phyloP scores from a whole-genome alignment of 805 yeast genomes.

The Wickerhamomyces silvicola region DNA sequence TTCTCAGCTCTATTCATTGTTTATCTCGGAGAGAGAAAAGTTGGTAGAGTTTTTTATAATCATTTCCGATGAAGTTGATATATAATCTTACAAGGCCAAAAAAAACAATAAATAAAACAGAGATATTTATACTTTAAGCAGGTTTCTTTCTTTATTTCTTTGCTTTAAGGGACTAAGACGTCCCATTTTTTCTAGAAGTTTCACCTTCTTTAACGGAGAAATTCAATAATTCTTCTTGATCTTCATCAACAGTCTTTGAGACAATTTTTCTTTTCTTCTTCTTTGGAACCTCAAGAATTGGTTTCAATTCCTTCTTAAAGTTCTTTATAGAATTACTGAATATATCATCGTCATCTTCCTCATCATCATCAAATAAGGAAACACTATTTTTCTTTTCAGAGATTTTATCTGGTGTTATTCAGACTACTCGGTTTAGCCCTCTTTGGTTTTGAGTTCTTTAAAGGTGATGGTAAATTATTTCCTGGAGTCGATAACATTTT shows the following conservation, averaged over 20 bases:
- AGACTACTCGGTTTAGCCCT: conserved; percentile 20
- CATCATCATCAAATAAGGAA: conserved; percentile 23
- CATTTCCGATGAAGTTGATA: no score
- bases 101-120: background rate
- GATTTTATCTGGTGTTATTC: conserved; percentile 15
- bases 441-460: conserved; percentile 12
- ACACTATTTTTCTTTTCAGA: conserved; percentile 8
- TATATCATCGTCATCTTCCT: conserved; percentile 23
- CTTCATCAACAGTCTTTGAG: conserved; percentile 14
- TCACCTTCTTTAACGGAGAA: conserved; percentile 20
- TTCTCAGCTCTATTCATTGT: conserved; percentile 9
- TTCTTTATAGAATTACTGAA: conserved; percentile 15
- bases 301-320: conserved; percentile 6
- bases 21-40: background rate
- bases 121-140: conserved; percentile 16
- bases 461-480: conserved; percentile 11
- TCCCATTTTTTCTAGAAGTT: conserved; percentile 19
- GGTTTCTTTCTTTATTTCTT: conserved; percentile 19
- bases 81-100: background rate
- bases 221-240: conserved; percentile 10
- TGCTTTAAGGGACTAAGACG: conserved; percentile 23
- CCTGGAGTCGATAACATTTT: conserved; percentile 21
- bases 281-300: conserved; percentile 5
- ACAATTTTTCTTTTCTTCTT: conserved; percentile 19
- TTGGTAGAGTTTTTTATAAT: no score